phyloP scores from a whole-genome alignment of 331 rosid genomes.

The Malus hybrid region DNA sequence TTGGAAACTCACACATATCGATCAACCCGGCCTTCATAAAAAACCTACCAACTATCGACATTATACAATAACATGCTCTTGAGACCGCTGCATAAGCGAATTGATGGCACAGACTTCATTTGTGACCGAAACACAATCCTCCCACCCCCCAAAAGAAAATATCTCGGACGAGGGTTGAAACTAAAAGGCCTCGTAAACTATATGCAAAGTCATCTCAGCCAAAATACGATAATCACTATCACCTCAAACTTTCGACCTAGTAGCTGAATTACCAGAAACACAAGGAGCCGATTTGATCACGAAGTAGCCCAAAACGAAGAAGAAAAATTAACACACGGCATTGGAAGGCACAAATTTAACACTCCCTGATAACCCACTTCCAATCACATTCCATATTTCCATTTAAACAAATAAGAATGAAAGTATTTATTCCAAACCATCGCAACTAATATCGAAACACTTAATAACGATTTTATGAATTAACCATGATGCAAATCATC shows the following conservation, averaged over 20 bases:
- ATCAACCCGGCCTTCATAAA: not conserved
- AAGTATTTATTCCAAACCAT: not conserved
- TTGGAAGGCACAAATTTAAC: not conserved
- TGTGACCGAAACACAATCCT: not conserved
- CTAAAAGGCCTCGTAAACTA: not conserved
- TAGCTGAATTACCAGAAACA: not conserved
- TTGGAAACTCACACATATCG: not conserved
- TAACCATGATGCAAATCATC: not conserved
- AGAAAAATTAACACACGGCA: not conserved
- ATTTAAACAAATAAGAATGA: not conserved
- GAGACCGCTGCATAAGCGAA: not conserved
- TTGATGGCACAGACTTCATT: no score
- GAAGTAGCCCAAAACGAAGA: not conserved
- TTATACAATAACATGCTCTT: not conserved
- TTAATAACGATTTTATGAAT: not conserved
- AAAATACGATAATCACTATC: not conserved
- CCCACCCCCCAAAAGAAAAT: not conserved
- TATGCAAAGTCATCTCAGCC: not conserved
- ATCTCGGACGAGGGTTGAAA: not conserved
- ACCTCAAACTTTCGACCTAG: not conserved
- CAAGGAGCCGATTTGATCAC: no score
- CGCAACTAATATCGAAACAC: not conserved
- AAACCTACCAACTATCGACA: not conserved
- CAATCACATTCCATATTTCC: not conserved
- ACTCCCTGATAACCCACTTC: not conserved